Evolutionary conservation across 1,139 yeast genomes (phyloP), one percentile per base, ranked within the genome.

Genomic region (Yamadazyma jaroonii): DNA sequence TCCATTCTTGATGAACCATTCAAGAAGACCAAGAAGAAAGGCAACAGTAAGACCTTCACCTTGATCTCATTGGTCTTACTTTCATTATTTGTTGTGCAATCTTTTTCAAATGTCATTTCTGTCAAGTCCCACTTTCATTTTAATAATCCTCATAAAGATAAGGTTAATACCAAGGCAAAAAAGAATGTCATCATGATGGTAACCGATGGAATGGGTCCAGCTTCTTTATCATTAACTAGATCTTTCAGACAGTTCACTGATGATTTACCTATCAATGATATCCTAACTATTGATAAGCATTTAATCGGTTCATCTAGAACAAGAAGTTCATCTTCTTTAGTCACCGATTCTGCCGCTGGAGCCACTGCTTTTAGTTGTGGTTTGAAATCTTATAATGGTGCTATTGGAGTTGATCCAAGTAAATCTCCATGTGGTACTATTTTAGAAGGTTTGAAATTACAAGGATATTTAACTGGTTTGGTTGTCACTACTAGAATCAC

Each of bases 261-360:
- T 39, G 59, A 62, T 2, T 63, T 83, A 35, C 59, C 74, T 2
- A 58, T 66, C 31, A 72, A 73, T 47, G 84, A 81, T 49, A 61
- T 74, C 20, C 66, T 87, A 46, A 60, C 64, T 7, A 54, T 88
- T 32, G 96, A 88, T 55, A 63, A 74, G 41, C 77, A 81, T 54
- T 64, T 86, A 30, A 73, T 87, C 39, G 96, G 96, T 11, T 71
- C 82, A 23, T 83, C 92, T 7, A 73, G 96, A 48, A 87, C 96
- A 0, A 69, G 87, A 43, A 84, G 95, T 12, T 75, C 78, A 28
- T 68, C 72, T 41, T 83, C 92, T 1, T 66, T 83, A 46, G 75
- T 88, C 41, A 88, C 96, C 0, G 96, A 88, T 57, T 83, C 92
- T 13, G 96, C 96, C 6, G 96, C 96, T 4, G 96, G 96, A 12